These are phyloP conservation scores for Lotmaria passim DNA, from an alignment of 208 protist genomes.

Conservation along the genomic window DNA sequence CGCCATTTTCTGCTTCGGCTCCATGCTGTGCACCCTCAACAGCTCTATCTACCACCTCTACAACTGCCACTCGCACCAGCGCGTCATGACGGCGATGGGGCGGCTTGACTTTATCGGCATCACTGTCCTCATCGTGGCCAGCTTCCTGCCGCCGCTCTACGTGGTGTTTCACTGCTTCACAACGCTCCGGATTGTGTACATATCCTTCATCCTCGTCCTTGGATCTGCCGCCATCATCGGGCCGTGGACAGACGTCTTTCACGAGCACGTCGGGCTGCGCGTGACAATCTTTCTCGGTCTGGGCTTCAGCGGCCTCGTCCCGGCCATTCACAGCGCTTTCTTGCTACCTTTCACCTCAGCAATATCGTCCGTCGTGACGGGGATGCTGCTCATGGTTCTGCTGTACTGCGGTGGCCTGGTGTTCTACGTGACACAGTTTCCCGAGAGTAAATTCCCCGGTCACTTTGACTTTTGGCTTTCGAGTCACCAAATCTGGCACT, in stretches of 20 bases:
- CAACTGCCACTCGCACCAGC: slow-evolving; percentile 55
- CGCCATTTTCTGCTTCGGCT: slow-evolving; percentile 73
- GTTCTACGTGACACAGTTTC: slow-evolving; percentile 80
- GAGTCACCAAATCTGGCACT: slow-evolving; percentile 86
- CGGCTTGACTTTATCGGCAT: slow-evolving; percentile 87
- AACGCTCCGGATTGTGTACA: slow-evolving; percentile 59
- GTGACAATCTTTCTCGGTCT: slow-evolving; percentile 71
- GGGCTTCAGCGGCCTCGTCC: slow-evolving; percentile 67
- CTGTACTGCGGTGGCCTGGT: slow-evolving; percentile 77
- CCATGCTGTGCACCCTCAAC: slow-evolving; percentile 76
- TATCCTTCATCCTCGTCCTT: slow-evolving; percentile 63
- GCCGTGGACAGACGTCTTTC: slow-evolving; percentile 67
- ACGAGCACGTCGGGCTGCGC: slow-evolving; percentile 51
- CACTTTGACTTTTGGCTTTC: slow-evolving; percentile 74
- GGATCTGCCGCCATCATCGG: slow-evolving; percentile 70
- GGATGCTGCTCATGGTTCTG: slow-evolving; percentile 62
- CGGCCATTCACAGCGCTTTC: slow-evolving; percentile 61
- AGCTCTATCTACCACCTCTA: slow-evolving; percentile 78
- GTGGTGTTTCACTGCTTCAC: slow-evolving; percentile 80
- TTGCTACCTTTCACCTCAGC: slow-evolving; percentile 38
- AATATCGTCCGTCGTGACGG: slow-evolving; percentile 35
- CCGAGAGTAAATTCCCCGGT: slow-evolving; percentile 69
- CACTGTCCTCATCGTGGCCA: slow-evolving; percentile 76
- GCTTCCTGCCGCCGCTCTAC: slow-evolving; percentile 85
- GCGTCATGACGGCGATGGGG: slow-evolving; percentile 63